Evolutionary conservation across 495 filamentous ascomycete species (phyloP), one percentile per base, ranked within the genome.

Genomic region (Aspergillus conjunctus): DNA sequence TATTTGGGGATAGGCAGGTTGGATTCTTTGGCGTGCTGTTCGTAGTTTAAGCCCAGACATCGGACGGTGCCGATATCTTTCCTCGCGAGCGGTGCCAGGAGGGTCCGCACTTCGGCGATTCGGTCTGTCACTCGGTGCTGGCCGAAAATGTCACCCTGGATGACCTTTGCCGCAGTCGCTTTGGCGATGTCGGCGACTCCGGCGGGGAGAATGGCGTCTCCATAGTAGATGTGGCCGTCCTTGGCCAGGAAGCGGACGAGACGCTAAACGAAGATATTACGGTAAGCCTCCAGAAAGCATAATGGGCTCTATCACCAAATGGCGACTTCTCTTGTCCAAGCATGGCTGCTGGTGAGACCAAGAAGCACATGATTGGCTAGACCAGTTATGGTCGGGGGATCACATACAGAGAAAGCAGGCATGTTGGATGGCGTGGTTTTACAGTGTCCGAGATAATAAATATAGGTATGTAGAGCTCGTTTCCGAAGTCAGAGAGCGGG

Each of bases 41-140:
- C 87, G 68, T 95, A 95, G 73, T 95, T 94, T 20, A 94, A 76
- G 15, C 91, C 91, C 31, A 96, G 68, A 63, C 90, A 93, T 57
- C 91, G 84, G 31, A 94, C 88, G 4, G 89, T 91, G 64, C 80
- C 82, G 57, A 91, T 83, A 60, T 92, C 86, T 49, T 85, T 78
- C 14, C 79, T 76, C 2, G 88, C 84, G 31, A 95, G 70, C 4
- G 91, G 91, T 2, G 89, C 73, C 15, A 93, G 81, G 4, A 94
- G 79, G 41, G 84, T 69, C 39, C 82, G 81, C 62, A 93, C 84
- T 57, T 90, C 86, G 39, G 79, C 79, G 10, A 89, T 67, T 50
- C 87, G 77, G 51, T 91, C 86, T 22, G 90, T 93, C 18, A 95
- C 84, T 39, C 81, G 73, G 69, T 91, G 78, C 57, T 82, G 80